Evolutionary conservation across 441 rosid species (phyloP), one percentile per base, ranked within the genome.

Genomic region (Populus tomentosa): DNA sequence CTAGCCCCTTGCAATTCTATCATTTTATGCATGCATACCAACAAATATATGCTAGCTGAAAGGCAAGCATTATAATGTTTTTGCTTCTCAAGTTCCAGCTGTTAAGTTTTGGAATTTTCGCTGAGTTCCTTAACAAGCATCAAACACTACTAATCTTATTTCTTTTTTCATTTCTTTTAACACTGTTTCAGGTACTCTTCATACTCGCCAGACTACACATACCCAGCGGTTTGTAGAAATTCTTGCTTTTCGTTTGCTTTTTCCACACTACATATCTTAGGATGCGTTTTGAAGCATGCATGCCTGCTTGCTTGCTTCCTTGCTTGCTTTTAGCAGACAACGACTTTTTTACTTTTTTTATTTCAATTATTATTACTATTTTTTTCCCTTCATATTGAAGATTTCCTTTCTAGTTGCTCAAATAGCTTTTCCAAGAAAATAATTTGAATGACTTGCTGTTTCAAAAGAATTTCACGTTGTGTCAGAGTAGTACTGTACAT

Each of bases 191-290:
- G 97, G 91, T 93, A 89, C 89, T 89, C 98, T 38, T 80, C 91
- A 1, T 95, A 88, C 88, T 90, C 98, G 24, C 92, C 90, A 71
- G 97, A 95, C 77, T 95, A 95, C 88, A 84, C 87, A 73, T 95
- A 93, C 84, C 94, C 96, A 28, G 80, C 98, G 96, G 98, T 94
- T 81, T 82, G 91, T 83, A 81, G 75, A 76, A 35, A 59, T 50
- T 77, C 36, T 76, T 76, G 71, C 21, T 50, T 70, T 68, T 53
- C n/a, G 65, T 71, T 78, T 77, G 64, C 67, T 64, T 73, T 78
- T 71, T 70, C 28, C 62, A 56, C 73, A 67, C 74, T 59, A 6
- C 78, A 21, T 76, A 21, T 63, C 80, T 63, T 81, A 69, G 80
- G 84, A 78, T 77, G 56, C 80, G 74, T 59, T 73, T 72, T 56